Conservation (phyloP, 2,329 filamentous ascomycete species). For the Ascochyta fabae region DNA sequence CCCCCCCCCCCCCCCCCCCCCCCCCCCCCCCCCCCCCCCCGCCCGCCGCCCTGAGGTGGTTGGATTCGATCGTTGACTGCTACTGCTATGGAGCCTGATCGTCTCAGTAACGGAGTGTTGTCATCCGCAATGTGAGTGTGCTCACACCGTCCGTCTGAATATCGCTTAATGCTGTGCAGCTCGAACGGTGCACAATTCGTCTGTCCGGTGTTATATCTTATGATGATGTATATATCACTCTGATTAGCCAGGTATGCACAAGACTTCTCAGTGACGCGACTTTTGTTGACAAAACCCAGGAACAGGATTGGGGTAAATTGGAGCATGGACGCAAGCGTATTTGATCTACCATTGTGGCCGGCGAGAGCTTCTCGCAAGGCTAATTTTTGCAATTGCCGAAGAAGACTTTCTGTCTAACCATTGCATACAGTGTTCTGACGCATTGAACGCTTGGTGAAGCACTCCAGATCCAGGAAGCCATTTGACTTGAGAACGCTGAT, state of each 20-base stretch:
- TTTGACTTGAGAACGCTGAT: conserved; percentile 28
- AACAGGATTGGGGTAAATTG: conserved; percentile 39
- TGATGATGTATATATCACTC: conserved; percentile 42
- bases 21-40: too few species aligned
- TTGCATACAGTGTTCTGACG: conserved; percentile 36
- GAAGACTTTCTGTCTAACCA: conserved; percentile 39
- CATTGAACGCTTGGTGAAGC: conserved; percentile 45
- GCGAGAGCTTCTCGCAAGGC: conserved; percentile 34
- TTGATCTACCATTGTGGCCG: conserved; percentile 38
- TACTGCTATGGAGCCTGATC: conserved; percentile 24
- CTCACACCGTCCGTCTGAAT: background rate
- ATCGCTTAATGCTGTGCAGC: conserved; percentile 13
- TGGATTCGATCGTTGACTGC: conserved; percentile 31
- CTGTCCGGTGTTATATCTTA: conserved; percentile 40
- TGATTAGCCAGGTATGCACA: conserved; percentile 25
- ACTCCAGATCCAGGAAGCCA: conserved; percentile 35
- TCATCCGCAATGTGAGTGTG: conserved; percentile 34
- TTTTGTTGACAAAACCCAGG: conserved; percentile 11
- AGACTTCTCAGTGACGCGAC: too few species aligned
- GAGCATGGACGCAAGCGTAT: conserved; percentile 32
- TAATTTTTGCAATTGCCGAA: conserved; percentile 43
- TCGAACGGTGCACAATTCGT: conserved; percentile 42
- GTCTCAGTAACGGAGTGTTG: conserved; percentile 29
- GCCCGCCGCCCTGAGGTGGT: too few species aligned
- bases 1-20: too few species aligned